Evolutionary conservation across 352 stramenopile genomes (phyloP).

Genomic region (Phytophthora pisi): DNA sequence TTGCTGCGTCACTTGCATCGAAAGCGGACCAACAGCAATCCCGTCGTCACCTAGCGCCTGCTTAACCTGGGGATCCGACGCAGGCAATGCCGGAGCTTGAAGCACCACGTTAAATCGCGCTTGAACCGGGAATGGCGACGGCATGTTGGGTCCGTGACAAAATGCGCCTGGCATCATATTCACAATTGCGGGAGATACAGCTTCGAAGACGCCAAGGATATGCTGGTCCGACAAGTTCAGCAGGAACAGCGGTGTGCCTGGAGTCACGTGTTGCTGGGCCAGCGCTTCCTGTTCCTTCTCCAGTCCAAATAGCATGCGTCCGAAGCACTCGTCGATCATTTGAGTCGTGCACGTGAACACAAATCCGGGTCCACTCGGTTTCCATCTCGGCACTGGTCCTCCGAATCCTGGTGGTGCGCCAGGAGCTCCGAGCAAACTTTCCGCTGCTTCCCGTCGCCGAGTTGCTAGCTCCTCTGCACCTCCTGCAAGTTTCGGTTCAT

Average conservation of each 20-base stretch:
- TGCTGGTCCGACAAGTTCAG: slow-evolving; percentile 88
- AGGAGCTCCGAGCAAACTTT: slow-evolving; percentile 58
- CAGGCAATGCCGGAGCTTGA: slow-evolving; percentile 75
- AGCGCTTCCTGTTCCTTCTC: slow-evolving; percentile 72
- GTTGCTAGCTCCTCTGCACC: slow-evolving; percentile 76
- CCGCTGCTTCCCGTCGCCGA: slow-evolving; percentile 72
- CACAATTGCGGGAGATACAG: slow-evolving; percentile 65
- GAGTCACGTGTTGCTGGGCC: slow-evolving; percentile 65
- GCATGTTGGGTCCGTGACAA: slow-evolving; percentile 50
- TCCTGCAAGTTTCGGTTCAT: slow-evolving; percentile 74
- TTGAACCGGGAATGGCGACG: slow-evolving; percentile 79
- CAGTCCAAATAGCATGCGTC: slow-evolving; percentile 84
- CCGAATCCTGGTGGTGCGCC: slow-evolving; percentile 34
- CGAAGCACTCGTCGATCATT: slow-evolving; percentile 90
- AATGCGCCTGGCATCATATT: slow-evolving; percentile 88
- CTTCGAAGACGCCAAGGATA: slow-evolving; percentile 86
- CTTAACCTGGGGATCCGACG: slow-evolving; percentile 74
- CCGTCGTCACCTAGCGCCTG: slow-evolving; percentile 68
- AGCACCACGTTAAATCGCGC: slow-evolving; percentile 70
- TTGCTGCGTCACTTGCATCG: slow-evolving; percentile 68
- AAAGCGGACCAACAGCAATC: slow-evolving; percentile 62
- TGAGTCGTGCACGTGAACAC: slow-evolving; percentile 80
- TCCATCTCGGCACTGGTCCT: slow-evolving; percentile 44
- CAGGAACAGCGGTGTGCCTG: slow-evolving; percentile 83
- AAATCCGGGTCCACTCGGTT: slow-evolving; percentile 67